phyloP scores from a whole-genome alignment of 805 yeast species.

The Yamadazyma nakazawae region DNA sequence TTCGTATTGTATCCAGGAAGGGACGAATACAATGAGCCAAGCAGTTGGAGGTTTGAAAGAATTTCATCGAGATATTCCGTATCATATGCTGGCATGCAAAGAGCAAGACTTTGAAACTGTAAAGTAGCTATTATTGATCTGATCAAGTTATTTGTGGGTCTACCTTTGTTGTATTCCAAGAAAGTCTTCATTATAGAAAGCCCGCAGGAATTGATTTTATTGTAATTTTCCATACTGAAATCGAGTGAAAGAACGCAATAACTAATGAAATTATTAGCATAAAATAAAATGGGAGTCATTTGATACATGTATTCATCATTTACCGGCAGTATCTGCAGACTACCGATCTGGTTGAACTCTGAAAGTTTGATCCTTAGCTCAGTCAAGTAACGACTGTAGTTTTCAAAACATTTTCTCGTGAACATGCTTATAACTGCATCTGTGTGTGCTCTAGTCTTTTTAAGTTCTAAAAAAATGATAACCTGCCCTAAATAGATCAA shows the following conservation, averaged over 20 bases:
- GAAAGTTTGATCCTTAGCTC: slow-evolving; percentile 4
- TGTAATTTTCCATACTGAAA: slow-evolving; percentile 14
- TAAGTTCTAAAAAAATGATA: slow-evolving; percentile 13
- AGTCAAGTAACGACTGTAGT: slow-evolving; percentile 12
- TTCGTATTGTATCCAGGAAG: background rate
- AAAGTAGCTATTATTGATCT: slow-evolving; percentile 4
- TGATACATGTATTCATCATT: slow-evolving; percentile 10
- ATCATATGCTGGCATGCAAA: slow-evolving; percentile 24
- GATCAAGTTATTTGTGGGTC: slow-evolving; percentile 7
- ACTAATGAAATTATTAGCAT: slow-evolving; percentile 13
- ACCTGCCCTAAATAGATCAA: slow-evolving; percentile 18
- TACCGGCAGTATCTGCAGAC: background rate
- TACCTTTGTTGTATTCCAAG: slow-evolving; percentile 8
- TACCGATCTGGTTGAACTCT: slow-evolving; percentile 6
- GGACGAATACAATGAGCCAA: slow-evolving; percentile 5
- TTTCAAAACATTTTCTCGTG: slow-evolving; percentile 15
- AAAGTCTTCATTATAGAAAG: slow-evolving; percentile 6
- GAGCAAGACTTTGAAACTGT: slow-evolving; percentile 16
- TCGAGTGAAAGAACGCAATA: slow-evolving; percentile 12
- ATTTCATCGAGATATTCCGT: slow-evolving; percentile 21
- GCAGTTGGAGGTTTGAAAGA: slow-evolving; percentile 12
- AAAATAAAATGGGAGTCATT: slow-evolving; percentile 17
- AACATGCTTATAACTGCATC: slow-evolving; percentile 10
- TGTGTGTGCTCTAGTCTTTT: background rate
- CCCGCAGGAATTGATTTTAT: slow-evolving; percentile 10